Evolutionary conservation across 2,329 filamentous ascomycete genomes (phyloP), one percentile per base, ranked within the genome.

Genomic region (Ophiostoma australiae): DNA sequence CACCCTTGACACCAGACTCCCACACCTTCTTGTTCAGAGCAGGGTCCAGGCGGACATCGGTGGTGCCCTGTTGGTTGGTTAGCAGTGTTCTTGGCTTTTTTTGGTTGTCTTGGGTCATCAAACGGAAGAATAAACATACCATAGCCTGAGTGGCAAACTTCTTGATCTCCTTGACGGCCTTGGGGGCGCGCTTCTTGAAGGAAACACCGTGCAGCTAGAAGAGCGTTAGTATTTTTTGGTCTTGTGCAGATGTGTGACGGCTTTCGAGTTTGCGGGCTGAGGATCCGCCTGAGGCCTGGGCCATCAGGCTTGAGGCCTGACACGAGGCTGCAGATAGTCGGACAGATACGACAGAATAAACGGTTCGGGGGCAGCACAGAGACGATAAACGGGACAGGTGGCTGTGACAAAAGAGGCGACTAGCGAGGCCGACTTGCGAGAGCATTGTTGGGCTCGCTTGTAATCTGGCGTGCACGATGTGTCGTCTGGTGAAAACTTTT

Each of bases 1-100:
- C 94, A 81, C 95, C 96, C 92, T 98, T 99, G 88, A 99, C 90
- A 84, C 95, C 95, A 81, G 91, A 87, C 86, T 99, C 95, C 95
- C 95, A 99, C 83, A 99, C 94, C 90, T 99, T 98, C 92, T 99
- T 99, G 91, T 99, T 99, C 81, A 99, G 87, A 86, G 95, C 91
- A 81, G 95, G 95, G 89, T 99, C 95, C 81, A 99, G 86, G 80
- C 95, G 95, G 85, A 99, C 95, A 82, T 99, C 95, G 80, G 88
- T 85, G 85, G 95, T 99, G 82, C 94, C 94, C 95, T 99, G 17
- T 23, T 31, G 27, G 27, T 7, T 37, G 66, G 69, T 70, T 67
- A 69, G 67, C 35, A 3, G 23, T 58, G n/a, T 11, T 13, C 20
- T 27, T 7, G 7, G 15, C n/a, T 41, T n/a, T 17, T 20, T 20